These are phyloP conservation scores for Arxiozyma heterogenica DNA, from an alignment of 1,139 yeast species.

Conservation along the genomic window DNA sequence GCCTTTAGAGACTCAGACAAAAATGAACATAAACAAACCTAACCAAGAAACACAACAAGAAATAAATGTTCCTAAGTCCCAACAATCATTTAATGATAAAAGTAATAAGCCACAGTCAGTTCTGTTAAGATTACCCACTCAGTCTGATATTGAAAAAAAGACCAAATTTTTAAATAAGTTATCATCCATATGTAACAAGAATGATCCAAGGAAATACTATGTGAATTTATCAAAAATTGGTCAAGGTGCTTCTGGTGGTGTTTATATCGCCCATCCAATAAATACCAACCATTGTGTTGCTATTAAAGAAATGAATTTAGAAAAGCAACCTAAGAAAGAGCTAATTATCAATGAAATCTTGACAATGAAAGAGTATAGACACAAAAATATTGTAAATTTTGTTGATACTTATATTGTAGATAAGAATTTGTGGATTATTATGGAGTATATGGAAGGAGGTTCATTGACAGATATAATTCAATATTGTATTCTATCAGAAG, in stretches of 20 bases:
- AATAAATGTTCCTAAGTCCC: constrained; percentile 20
- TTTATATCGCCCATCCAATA: constrained; percentile 75
- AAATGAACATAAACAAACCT: background rate
- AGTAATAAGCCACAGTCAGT: constrained; percentile 1
- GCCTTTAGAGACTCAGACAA: background rate
- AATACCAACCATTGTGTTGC: constrained; percentile 66
- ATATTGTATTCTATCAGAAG: constrained; percentile 89
- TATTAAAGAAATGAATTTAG: constrained; percentile 88
- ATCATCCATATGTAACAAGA: constrained; percentile 69
- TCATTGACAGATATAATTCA: constrained; percentile 92
- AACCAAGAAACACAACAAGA: background rate
- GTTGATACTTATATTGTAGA: constrained; percentile 71
- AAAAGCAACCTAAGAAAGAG: constrained; percentile 91
- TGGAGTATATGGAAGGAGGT: constrained; percentile 99
- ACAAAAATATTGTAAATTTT: constrained; percentile 85
- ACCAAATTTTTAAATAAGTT: constrained; percentile 47
- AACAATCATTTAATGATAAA: constrained; percentile 5
- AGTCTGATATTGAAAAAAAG: constrained; percentile 2
- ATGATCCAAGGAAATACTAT: constrained; percentile 76
- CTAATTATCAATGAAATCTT: constrained; percentile 85
- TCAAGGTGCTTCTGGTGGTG: constrained; percentile 98
- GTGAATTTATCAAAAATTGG: constrained; percentile 74
- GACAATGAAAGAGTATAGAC: constrained; percentile 88
- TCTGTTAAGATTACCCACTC: background rate
- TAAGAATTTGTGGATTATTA: constrained; percentile 84